phyloP scores from a whole-genome alignment of 345 rosid genomes.

The Bruguiera gymnorhiza region DNA sequence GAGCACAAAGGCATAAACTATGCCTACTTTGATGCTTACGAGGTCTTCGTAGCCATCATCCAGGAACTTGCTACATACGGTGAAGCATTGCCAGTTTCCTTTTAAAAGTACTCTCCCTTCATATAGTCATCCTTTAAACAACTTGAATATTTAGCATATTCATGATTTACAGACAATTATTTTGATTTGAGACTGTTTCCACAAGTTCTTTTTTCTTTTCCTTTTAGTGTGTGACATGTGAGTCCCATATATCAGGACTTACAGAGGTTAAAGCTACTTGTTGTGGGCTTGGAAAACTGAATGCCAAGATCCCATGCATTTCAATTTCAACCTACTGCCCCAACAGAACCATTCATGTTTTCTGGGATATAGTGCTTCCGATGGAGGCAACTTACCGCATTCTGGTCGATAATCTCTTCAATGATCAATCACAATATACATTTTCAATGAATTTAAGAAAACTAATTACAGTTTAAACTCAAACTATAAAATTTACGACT shows the following conservation, averaged over 20 bases:
- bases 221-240: background rate
- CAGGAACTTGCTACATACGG: conserved; percentile 2
- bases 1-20: conserved; percentile 4
- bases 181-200: no score
- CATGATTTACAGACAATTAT: no score
- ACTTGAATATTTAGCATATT: no score
- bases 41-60: background rate
- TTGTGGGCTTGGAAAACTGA: conserved; percentile 25
- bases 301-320: conserved; percentile 19
- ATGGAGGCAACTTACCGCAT: conserved; percentile 19
- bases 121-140: no score
- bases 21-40: conserved; percentile 2
- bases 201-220: no score
- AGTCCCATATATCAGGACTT: conserved; percentile 15
- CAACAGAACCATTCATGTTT: conserved; percentile 23
- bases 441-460: conserved; percentile 24
- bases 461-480: conserved; percentile 10
- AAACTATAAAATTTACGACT: no score
- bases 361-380: conserved; percentile 26
- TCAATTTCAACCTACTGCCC: conserved; percentile 24
- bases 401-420: conserved; percentile 10
- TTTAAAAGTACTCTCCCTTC: no score
- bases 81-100: background rate
- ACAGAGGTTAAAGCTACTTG: conserved; percentile 24
- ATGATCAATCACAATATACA: conserved; percentile 3